Base-by-base conservation (phyloP, 73 alveolate species). In the Paramecium octaurelia region DNA sequence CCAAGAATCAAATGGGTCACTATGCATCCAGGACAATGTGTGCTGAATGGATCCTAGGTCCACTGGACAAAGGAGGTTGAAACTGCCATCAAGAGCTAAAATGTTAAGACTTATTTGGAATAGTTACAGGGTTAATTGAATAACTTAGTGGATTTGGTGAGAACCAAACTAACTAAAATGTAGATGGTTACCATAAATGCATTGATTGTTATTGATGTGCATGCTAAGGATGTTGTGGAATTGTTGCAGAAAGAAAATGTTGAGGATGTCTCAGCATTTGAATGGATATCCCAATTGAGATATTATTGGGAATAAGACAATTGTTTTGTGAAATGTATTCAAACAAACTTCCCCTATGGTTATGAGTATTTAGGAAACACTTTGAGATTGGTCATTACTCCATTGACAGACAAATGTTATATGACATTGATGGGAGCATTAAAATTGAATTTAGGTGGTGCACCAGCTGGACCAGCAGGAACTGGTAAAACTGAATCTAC, bases 51-150 rank as follows among this genome's bases (percentile, higher is more conserved):
- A 35, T 95, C 98, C 20, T 60, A 87, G 94, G 98, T 99, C 43
- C 99, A 97, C 92, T 99, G 99, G 99, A 99, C 99, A 2, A 92
- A 89, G 38, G 99, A 98, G 75, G 99, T 99, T 16, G 99, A 99
- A 89, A 97, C 97, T 60, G 99, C 99, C 69, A 97, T 98, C 58
- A 96, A 95, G 10, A 95, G 95, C 6, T 58, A 93, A 71, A 96
- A 96, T 42, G 96, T 97, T 48, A 87, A 92, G 64, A 94, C 91
- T 27, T 98, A 98, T 95, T 88, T 83, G 29, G 95, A 93, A 54
- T 27, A 73, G 59, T 69, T 96, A 31, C 95, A 95, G 77, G 94
- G 92, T 8, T 96, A 97, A 86, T 97, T 99, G 43, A 93, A 93
- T 77, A 98, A 99, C 92, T 96, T 98, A 69, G 99, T 99, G 85